Percentiles rank a stretch among this genome's conserved stretches.
These are phyloP conservation scores for Rhodosporidiobolus odoratus DNA, from an alignment of 768 basidiomycete species.

Conservation along the genomic window DNA sequence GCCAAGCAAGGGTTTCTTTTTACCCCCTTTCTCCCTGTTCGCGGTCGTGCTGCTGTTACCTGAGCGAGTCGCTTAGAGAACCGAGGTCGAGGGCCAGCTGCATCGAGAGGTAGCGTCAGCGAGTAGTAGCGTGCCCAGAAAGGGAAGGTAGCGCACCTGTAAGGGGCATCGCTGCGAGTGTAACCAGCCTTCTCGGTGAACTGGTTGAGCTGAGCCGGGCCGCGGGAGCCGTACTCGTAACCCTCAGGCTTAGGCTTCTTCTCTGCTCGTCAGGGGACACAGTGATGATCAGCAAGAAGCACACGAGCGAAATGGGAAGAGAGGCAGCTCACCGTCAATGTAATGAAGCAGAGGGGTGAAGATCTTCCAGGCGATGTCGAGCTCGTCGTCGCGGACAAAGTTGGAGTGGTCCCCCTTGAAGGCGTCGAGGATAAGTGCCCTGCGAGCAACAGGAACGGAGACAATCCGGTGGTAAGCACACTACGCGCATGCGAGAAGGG, in stretches of 20 bases:
- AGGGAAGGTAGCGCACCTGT: constrained; percentile 14
- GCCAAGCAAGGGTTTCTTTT: background rate
- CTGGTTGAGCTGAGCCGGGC: constrained; percentile 73
- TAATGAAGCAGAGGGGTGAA: constrained; percentile 59
- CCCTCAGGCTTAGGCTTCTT: constrained; percentile 62
- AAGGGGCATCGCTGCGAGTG: constrained; percentile 31
- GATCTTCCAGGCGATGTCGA: constrained; percentile 98
- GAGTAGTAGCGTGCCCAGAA: background rate
- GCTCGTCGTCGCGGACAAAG: constrained; percentile 95
- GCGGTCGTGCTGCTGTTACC: background rate
- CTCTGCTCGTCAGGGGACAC: constrained; percentile 56
- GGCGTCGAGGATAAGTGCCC: constrained; percentile 89
- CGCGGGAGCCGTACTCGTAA: constrained; percentile 92
- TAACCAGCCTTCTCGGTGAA: constrained; percentile 60
- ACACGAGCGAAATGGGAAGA: background rate
- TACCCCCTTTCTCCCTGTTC: background rate
- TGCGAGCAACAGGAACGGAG: constrained; percentile 15
- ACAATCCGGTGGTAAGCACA: background rate
- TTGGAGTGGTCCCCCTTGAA: constrained; percentile 98
- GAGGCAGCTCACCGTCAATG: constrained; percentile 33
- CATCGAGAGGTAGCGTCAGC: background rate
- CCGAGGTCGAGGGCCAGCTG: constrained; percentile 31
- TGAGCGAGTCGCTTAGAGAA: constrained; percentile 24
- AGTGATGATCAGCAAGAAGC: background rate
- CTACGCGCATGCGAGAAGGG: background rate